Conservation (phyloP, 1,284 basidiomycete species). For the Cutaneotrichosporon spelunceum region DNA sequence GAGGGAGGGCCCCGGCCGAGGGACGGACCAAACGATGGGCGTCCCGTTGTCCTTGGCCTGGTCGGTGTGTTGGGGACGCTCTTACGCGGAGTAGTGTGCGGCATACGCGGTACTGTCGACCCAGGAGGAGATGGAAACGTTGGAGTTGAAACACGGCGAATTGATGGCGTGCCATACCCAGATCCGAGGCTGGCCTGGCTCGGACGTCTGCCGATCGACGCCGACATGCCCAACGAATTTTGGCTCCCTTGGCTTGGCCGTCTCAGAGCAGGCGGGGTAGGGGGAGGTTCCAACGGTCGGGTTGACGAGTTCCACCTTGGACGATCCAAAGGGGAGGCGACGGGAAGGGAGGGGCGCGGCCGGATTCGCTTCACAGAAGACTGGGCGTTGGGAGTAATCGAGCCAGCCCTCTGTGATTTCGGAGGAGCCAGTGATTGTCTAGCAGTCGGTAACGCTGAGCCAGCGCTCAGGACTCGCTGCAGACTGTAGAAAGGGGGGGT, state of each 20-base stretch:
- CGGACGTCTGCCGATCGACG: not conserved
- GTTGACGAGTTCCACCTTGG: conserved; percentile 37
- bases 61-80: conserved; percentile 9
- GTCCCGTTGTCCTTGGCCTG: not conserved
- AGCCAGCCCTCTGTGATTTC: not conserved
- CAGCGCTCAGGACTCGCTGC: conserved; percentile 16
- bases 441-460: conserved; percentile 6
- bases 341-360: conserved; percentile 8
- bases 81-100: conserved; percentile 9
- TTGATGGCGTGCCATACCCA: not conserved
- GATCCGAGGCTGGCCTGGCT: not conserved
- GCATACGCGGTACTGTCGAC: conserved; percentile 1
- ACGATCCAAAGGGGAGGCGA: not conserved
- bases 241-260: conserved; percentile 2
- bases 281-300: conserved; percentile 3
- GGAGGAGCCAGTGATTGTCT: conserved; percentile 4
- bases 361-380: conserved; percentile 5
- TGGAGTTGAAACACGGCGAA: conserved; percentile 8
- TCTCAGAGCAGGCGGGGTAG: conserved; percentile 9
- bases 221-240: not conserved
- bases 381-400: conserved; percentile 13
- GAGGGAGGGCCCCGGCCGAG: conserved; percentile 34
- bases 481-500: conserved; percentile 1
- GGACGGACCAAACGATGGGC: conserved; percentile 8
- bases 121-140: conserved; percentile 4